These are phyloP conservation scores for Leptographium wingfieldii DNA, from an alignment of 2,329 filamentous ascomycete genomes.

Conservation along the genomic window DNA sequence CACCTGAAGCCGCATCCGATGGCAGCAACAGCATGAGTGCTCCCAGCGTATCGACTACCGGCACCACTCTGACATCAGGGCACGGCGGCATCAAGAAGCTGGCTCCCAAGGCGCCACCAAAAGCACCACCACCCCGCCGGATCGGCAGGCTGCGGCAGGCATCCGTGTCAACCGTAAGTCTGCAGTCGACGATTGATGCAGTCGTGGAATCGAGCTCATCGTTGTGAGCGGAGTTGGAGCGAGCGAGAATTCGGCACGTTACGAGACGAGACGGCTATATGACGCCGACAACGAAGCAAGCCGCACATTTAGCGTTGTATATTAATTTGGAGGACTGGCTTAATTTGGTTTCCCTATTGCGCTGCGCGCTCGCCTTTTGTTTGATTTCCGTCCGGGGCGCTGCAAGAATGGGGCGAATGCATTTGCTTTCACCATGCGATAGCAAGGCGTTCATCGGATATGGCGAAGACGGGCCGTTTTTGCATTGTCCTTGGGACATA, in stretches of 20 bases:
- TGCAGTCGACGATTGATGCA: slow-evolving; percentile 3
- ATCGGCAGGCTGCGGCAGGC: slow-evolving; percentile 8
- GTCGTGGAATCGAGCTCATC: background rate
- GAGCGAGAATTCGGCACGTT: background rate
- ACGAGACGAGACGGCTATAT: background rate
- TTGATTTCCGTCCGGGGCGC: background rate
- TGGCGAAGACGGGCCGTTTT: background rate
- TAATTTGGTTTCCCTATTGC: background rate
- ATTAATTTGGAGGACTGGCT: background rate
- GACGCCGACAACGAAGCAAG: background rate
- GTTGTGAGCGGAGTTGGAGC: background rate
- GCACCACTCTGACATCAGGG: background rate
- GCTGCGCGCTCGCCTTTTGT: background rate
- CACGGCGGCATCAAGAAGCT: slow-evolving; percentile 11
- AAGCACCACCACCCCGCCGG: slow-evolving; percentile 13
- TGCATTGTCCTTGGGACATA: background rate
- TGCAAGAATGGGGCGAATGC: background rate
- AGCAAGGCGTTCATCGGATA: background rate
- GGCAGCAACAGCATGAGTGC: background rate
- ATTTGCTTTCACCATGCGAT: background rate
- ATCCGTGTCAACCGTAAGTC: slow-evolving; percentile 10
- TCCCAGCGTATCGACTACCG: background rate
- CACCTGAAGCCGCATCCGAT: background rate
- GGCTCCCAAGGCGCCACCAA: slow-evolving; percentile 14
- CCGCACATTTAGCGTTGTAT: background rate